Conservation (phyloP, 306 rosid genomes). For the Cicer arietinum region DNA sequence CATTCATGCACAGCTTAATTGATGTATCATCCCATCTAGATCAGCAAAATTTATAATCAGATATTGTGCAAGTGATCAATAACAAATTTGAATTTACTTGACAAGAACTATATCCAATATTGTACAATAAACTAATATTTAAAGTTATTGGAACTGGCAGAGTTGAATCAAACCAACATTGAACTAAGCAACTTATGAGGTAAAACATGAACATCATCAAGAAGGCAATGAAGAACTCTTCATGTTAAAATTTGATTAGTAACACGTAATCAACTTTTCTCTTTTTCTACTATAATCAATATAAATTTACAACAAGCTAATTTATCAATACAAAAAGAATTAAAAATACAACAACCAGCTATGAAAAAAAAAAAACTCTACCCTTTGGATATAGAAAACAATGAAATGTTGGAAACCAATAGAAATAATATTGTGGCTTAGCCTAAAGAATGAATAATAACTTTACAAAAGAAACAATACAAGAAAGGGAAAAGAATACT, state of each 20-base stretch:
- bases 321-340: conserved; percentile 41
- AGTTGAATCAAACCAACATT: too few relatives aligned
- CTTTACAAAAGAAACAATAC: conserved; percentile 52
- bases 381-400: conserved; percentile 73
- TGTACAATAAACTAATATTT: background rate
- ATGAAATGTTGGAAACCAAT: conserved; percentile 54
- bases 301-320: conserved; percentile 60
- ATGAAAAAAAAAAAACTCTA: conserved; percentile 54
- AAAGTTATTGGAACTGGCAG: background rate
- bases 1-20: too few relatives aligned
- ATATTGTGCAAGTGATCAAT: too few relatives aligned
- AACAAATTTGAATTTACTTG: background rate
- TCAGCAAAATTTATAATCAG: too few relatives aligned
- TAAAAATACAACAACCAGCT: conserved; percentile 35
- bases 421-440: conserved; percentile 48
- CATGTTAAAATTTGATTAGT: conserved; percentile 5
- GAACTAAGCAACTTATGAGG: background rate
- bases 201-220: background rate
- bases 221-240: conserved; percentile 24
- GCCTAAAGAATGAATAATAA: conserved; percentile 77
- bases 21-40: too few relatives aligned
- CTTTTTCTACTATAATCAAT: conserved; percentile 33
- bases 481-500: conserved; percentile 36
- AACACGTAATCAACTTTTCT: conserved; percentile 12
- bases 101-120: background rate